Conservation (phyloP, 805 yeast species). For the Wickerhamiella australiensis region DNA sequence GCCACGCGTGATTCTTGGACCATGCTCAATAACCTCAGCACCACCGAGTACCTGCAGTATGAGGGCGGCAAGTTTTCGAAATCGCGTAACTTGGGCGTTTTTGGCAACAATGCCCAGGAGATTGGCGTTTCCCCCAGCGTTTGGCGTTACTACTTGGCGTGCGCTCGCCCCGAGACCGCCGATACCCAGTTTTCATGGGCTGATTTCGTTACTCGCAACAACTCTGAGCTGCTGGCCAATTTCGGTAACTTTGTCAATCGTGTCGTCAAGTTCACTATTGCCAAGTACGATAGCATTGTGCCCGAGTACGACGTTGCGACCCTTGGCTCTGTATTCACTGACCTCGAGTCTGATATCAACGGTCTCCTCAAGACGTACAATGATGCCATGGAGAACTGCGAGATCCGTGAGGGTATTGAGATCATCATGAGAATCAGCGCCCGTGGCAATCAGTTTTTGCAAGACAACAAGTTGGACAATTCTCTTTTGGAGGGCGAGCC, state of each 20-base stretch:
- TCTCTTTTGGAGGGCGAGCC: conserved; percentile 63
- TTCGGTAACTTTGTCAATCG: conserved; percentile 95
- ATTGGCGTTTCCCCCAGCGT: conserved; percentile 85
- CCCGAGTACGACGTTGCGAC: conserved; percentile 48
- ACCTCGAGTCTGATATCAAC: conserved; percentile 42
- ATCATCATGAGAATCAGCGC: conserved; percentile 82
- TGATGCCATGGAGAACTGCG: conserved; percentile 58
- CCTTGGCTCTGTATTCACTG: conserved; percentile 34
- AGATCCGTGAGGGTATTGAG: conserved; percentile 78
- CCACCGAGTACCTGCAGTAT: conserved; percentile 94
- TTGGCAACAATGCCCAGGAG: conserved; percentile 93
- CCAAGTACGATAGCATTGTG: conserved; percentile 84
- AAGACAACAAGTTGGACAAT: conserved; percentile 91
- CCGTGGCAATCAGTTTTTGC: conserved; percentile 89
- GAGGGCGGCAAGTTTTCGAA: conserved; percentile 98
- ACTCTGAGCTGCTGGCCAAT: conserved; percentile 86
- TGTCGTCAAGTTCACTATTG: conserved; percentile 74
- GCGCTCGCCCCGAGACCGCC: conserved; percentile 87
- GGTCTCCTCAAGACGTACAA: conserved; percentile 48
- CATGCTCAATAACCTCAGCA: conserved; percentile 73
- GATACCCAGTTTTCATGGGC: conserved; percentile 97
- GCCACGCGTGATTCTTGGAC: conserved; percentile 91
- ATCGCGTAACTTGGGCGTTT: conserved; percentile 95
- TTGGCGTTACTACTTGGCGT: conserved; percentile 93
- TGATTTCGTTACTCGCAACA: conserved; percentile 88